phyloP scores from a whole-genome alignment of 2,329 filamentous ascomycete species.

The Drechslerella dactyloides region DNA sequence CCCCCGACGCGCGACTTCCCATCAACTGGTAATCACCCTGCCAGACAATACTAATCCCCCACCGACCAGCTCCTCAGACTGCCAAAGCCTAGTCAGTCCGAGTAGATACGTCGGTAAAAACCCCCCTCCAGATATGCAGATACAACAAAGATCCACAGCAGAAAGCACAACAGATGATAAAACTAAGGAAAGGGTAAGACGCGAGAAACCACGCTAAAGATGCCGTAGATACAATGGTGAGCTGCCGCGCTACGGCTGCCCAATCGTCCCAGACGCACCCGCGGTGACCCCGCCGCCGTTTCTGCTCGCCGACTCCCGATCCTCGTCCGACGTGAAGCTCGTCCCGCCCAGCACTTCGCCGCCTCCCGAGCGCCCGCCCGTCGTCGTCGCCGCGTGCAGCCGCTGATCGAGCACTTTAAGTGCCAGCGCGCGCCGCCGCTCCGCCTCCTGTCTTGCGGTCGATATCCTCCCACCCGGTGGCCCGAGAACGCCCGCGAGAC shows the following conservation, averaged over 20 bases:
- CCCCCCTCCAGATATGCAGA: not conserved
- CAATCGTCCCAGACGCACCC: not conserved
- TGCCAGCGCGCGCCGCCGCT: constrained; percentile 84
- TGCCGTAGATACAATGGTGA: constrained; percentile 27
- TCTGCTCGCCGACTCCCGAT: constrained; percentile 10
- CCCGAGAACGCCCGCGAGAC: constrained; percentile 54
- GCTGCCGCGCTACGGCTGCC: constrained; percentile 20
- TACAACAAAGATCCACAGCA: not conserved
- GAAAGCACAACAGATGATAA: constrained; percentile 15
- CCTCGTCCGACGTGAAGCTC: constrained; percentile 49
- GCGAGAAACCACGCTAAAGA: constrained; percentile 15
- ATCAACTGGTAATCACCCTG: too few species aligned
- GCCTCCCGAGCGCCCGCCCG: constrained; percentile 56
- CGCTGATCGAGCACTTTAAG: constrained; percentile 91
- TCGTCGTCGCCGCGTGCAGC: constrained; percentile 78
- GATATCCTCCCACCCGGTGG: constrained; percentile 56
- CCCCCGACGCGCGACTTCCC: too few species aligned
- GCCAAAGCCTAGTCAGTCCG: too few species aligned
- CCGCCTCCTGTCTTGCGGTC: constrained; percentile 81
- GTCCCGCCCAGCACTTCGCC: constrained; percentile 52
- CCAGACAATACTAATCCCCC: too few species aligned
- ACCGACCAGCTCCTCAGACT: too few species aligned
- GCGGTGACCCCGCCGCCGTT: constrained; percentile 2
- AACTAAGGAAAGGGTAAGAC: constrained; percentile 6
- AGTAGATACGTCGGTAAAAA: too few species aligned